These are phyloP conservation scores for Beverwykella pulmonaria DNA, from an alignment of 495 filamentous ascomycete species.

Conservation along the genomic window DNA sequence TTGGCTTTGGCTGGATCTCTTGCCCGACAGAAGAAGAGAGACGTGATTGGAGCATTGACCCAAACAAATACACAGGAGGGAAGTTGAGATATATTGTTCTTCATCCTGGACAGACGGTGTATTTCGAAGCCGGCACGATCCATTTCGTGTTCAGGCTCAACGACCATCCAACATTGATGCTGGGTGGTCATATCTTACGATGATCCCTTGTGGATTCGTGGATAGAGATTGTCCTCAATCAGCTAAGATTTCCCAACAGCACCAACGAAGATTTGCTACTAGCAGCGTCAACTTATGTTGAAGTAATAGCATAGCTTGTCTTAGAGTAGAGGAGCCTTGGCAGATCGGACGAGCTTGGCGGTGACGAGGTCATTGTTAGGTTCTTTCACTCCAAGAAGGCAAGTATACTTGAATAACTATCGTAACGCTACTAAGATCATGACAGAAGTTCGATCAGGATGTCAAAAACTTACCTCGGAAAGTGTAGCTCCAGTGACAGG, in stretches of 20 bases:
- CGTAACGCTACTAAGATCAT: too few species aligned
- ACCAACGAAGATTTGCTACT: slow-evolving; percentile 16
- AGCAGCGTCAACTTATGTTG: slow-evolving; percentile 1
- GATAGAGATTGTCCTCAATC: slow-evolving; percentile 21
- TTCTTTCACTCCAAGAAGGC: too few species aligned
- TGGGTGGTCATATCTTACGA: slow-evolving; percentile 19
- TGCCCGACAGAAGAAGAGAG: slow-evolving; percentile 8
- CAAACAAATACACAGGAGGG: not conserved
- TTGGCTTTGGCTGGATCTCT: slow-evolving; percentile 20
- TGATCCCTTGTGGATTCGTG: slow-evolving; percentile 14
- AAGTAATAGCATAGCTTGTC: slow-evolving; percentile 4
- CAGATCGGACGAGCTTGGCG: too few species aligned
- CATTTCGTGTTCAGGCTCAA: slow-evolving; percentile 19
- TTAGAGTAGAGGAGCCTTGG: not conserved
- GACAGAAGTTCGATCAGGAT: too few species aligned
- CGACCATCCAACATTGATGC: slow-evolving; percentile 10
- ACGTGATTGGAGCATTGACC: slow-evolving; percentile 1
- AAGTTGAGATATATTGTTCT: slow-evolving; percentile 15
- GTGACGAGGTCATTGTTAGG: too few species aligned
- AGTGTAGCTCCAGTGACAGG: too few species aligned
- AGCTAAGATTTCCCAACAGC: slow-evolving; percentile 18
- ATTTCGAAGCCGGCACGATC: slow-evolving; percentile 19
- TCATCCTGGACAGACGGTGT: slow-evolving; percentile 14
- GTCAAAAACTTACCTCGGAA: too few species aligned
- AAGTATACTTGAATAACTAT: too few species aligned